Percentiles rank a stretch among this genome's conserved stretches.
Evolutionary conservation across 2,329 filamentous ascomycete species (phyloP).

Genomic region (Aureobasidium lini): DNA sequence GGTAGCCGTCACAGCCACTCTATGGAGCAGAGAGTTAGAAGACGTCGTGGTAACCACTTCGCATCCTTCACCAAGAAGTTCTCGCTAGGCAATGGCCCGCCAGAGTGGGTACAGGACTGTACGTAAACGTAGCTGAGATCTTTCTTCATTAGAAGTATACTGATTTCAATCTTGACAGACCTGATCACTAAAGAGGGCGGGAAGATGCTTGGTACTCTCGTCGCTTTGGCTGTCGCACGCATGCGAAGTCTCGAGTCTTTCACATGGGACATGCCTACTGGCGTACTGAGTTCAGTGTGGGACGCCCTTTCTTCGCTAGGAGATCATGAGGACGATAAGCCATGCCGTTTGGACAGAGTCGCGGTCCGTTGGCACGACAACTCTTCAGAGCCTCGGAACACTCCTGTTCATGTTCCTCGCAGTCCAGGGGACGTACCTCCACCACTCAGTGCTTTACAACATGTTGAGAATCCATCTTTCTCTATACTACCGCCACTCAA

Average conservation of each 20-base stretch:
- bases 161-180: constrained; percentile 37
- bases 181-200: constrained; percentile 74
- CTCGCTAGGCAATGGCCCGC: constrained; percentile 73
- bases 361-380: constrained; percentile 85
- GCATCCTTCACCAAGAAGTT: constrained; percentile 75
- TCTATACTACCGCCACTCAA: constrained; percentile 68
- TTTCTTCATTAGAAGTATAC: neutral
- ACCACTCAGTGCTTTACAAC: constrained; percentile 35
- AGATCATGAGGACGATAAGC: constrained; percentile 50
- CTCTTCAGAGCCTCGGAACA: constrained; percentile 34
- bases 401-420: constrained; percentile 25
- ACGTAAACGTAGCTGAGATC: neutral
- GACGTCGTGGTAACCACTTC: constrained; percentile 63
- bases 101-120: constrained; percentile 65
- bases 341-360: constrained; percentile 62
- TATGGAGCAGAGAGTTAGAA: constrained; percentile 17
- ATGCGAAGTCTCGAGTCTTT: constrained; percentile 79
- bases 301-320: constrained; percentile 66
- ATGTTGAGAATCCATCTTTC: constrained; percentile 72
- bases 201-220: constrained; percentile 81
- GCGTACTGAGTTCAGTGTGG: constrained; percentile 73
- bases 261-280: constrained; percentile 84
- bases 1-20: constrained; percentile 25
- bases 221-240: constrained; percentile 68
- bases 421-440: constrained; percentile 29